Evolutionary conservation across 2,329 filamentous ascomycete genomes (phyloP).

Genomic region (Diaporthe humulicola): DNA sequence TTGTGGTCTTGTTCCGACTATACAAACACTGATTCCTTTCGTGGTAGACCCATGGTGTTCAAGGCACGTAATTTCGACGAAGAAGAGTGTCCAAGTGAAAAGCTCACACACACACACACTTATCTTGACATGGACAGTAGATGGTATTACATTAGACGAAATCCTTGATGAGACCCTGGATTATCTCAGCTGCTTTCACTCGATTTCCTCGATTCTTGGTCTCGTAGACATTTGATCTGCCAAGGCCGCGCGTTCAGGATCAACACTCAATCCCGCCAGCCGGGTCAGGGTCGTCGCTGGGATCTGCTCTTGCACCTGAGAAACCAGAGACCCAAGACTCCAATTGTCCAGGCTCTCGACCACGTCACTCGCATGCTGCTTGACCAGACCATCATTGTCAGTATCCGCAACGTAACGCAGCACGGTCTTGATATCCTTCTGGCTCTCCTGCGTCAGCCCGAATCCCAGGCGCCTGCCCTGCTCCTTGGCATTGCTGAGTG

Average conservation of each 20-base stretch:
- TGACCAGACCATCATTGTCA: slow-evolving; percentile 78
- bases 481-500: slow-evolving; percentile 67
- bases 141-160: too few relatives aligned
- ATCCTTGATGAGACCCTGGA: not conserved
- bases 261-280: slow-evolving; percentile 60
- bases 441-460: slow-evolving; percentile 66
- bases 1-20: not conserved
- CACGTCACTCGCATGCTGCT: slow-evolving; percentile 75
- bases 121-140: not conserved
- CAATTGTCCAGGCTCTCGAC: slow-evolving; percentile 75
- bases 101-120: too few relatives aligned
- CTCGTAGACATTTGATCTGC: slow-evolving; percentile 41
- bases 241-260: slow-evolving; percentile 45
- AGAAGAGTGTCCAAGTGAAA: too few relatives aligned
- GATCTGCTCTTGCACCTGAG: slow-evolving; percentile 42
- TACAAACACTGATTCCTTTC: not conserved
- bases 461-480: slow-evolving; percentile 62
- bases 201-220: slow-evolving; percentile 72
- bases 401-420: slow-evolving; percentile 74
- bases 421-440: slow-evolving; percentile 72
- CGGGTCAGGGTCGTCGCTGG: slow-evolving; percentile 43
- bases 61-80: too few relatives aligned
- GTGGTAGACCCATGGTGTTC: too few relatives aligned
- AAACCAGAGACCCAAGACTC: slow-evolving; percentile 56
- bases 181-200: slow-evolving; percentile 51